phyloP scores from a whole-genome alignment of 2,329 filamentous ascomycete genomes.

The Sarocladium brachiariae region DNA sequence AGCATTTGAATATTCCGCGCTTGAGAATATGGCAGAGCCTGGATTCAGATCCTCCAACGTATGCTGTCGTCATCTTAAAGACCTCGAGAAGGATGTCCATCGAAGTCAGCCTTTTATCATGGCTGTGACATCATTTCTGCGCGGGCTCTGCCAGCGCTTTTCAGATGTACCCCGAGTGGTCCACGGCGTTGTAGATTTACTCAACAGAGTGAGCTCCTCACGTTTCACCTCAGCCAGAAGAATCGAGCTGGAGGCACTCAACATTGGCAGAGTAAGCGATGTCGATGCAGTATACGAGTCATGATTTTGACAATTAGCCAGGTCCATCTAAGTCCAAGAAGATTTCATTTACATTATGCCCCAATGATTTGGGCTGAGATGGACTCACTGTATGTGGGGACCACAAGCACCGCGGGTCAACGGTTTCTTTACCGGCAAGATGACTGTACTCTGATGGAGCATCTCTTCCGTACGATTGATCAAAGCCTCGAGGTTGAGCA shows the following conservation, averaged over 20 bases:
- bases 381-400: conserved; percentile 34
- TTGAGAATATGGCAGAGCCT: conserved; percentile 22
- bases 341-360: conserved; percentile 36
- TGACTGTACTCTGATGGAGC: conserved; percentile 33
- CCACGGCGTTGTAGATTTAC: conserved; percentile 27
- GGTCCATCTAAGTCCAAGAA: conserved; percentile 28
- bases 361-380: conserved; percentile 34
- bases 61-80: conserved; percentile 33
- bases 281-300: not conserved
- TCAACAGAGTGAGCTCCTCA: conserved; percentile 27
- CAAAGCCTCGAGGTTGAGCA: conserved; percentile 10
- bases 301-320: conserved; percentile 15
- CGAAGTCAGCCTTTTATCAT: conserved; percentile 26
- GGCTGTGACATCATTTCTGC: conserved; percentile 30
- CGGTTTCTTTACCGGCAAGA: conserved; percentile 36
- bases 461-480: conserved; percentile 22
- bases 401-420: conserved; percentile 15
- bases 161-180: conserved; percentile 23
- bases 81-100: conserved; percentile 20
- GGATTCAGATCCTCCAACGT: conserved; percentile 35
- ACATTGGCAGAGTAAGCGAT: conserved; percentile 44
- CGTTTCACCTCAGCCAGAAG: conserved; percentile 34
- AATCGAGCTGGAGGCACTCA: conserved; percentile 44
- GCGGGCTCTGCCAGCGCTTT: conserved; percentile 29
- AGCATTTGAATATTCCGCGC: conserved; percentile 41